Evolutionary conservation across 441 rosid species (phyloP).

Genomic region (Croton laevigatus): DNA sequence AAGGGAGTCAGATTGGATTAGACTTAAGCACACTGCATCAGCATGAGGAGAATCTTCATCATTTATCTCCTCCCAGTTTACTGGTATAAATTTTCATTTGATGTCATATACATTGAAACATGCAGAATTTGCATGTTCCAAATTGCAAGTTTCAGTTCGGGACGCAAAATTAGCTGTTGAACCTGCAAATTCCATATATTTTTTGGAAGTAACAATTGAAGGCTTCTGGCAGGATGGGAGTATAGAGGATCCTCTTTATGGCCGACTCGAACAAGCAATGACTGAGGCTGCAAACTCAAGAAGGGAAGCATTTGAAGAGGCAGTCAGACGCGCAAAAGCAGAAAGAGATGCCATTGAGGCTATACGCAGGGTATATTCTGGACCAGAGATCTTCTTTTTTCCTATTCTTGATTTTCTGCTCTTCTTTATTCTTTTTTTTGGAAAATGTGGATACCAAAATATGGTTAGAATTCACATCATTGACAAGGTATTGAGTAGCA

Average conservation of each 20-base stretch:
- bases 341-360: constrained; percentile 68
- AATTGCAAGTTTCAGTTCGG: neutral
- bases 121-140: neutral
- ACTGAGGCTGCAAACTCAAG: constrained; percentile 58
- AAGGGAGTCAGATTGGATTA: constrained; percentile 29
- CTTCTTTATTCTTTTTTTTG: neutral
- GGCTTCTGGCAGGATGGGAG: constrained; percentile 57
- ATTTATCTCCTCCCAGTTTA: constrained; percentile 48
- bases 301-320: constrained; percentile 61
- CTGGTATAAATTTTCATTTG: constrained; percentile 46
- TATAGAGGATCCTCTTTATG: constrained; percentile 40
- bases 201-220: constrained; percentile 14
- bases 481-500: neutral
- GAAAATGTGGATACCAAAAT: neutral
- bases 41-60: constrained; percentile 29
- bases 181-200: neutral
- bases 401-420: neutral
- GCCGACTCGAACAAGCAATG: constrained; percentile 54
- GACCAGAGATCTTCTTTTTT: neutral
- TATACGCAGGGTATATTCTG: constrained; percentile 55
- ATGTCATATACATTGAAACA: neutral
- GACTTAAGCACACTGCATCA: constrained; percentile 26
- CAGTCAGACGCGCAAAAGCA: constrained; percentile 57
- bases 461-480: constrained; percentile 4
- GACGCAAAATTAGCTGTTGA: neutral